Percentiles rank a stretch among this genome's conserved stretches.
Conservation (phyloP, 148 eudicot genomes). For the Pouteria glomerata region DNA sequence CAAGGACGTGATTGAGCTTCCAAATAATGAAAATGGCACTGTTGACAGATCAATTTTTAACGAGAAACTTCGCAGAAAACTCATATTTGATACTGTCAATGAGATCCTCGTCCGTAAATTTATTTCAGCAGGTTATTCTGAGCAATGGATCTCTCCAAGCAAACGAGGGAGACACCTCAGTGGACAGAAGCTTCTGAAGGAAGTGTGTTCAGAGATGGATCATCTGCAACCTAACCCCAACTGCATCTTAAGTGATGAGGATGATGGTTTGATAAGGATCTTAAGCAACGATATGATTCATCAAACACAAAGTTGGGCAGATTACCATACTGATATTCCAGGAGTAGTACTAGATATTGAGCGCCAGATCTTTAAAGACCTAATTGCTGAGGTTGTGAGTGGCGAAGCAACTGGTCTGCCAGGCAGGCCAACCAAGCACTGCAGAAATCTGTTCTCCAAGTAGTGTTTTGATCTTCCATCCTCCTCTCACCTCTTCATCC, state of each 20-base stretch:
- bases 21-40: slow-evolving; percentile 13
- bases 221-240: slow-evolving; percentile 33
- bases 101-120: slow-evolving; percentile 45
- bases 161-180: slow-evolving; percentile 18
- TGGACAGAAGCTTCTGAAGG: slow-evolving; percentile 45
- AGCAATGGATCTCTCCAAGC: slow-evolving; percentile 18
- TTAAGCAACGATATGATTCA: slow-evolving; percentile 39
- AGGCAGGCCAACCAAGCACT: slow-evolving; percentile 13
- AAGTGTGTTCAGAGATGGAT: slow-evolving; percentile 46
- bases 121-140: slow-evolving; percentile 24
- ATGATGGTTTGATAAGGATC: slow-evolving; percentile 37
- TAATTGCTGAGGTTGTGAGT: slow-evolving; percentile 53
- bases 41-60: slow-evolving; percentile 16
- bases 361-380: slow-evolving; percentile 67
- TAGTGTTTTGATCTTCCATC: slow-evolving; percentile 13
- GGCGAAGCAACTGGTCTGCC: too few relatives aligned
- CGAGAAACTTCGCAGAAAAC: slow-evolving; percentile 38
- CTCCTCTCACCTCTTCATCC: background rate
- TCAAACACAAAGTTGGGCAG: slow-evolving; percentile 41
- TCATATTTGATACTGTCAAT: slow-evolving; percentile 62
- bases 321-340: slow-evolving; percentile 38
- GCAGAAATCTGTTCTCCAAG: slow-evolving; percentile 22
- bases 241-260: slow-evolving; percentile 34
- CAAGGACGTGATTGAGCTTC: slow-evolving; percentile 21
- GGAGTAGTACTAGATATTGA: slow-evolving; percentile 66